Base-by-base conservation (phyloP, 495 filamentous ascomycete species). In the Jackrogersella minutella region DNA sequence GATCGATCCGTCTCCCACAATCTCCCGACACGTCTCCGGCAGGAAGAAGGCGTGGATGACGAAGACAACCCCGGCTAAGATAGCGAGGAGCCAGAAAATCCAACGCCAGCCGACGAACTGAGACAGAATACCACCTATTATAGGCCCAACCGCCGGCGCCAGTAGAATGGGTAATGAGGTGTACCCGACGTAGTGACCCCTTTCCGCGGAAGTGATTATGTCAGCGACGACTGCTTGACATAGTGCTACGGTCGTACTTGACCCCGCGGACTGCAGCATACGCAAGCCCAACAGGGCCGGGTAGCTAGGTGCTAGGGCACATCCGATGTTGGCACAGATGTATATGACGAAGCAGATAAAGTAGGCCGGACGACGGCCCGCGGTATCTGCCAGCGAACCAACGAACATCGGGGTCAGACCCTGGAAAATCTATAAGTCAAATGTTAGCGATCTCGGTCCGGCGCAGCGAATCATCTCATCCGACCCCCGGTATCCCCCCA, bases 1-100 rank as follows among this genome's bases (percentile, higher is more conserved):
- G 19, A 84, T 75, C 1, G 81, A 83, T 2, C 90, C 90, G 63
- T 91, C 84, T 2, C 86, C 88, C 1, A 93, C 89, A 22, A 93
- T 81, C 13, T 77, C 80, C 2, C 88, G 79, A 39, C 80, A 80
- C 0, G 87, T 90, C 67, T 88, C 87, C 0, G 86, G 86, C 47
- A 85, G 71, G 50, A 80, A 73, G 26, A 85, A 33, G 6, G 80
- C 55, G 58, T 81, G 80, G 0, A 81, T 14, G 11, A 75, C 46
- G 5, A 80, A 61, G 7, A 79, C 74, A 14, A 78, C 58, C 0
- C 78, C 83, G 1, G 76, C 73, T 1, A 82, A 46, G 28, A 87
- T 86, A 8, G 76, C 69, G 10, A 88, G 74, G 49, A 90, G 84
- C 84, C 84, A 88, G 73, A 88, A 90, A n/a, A 87, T 86, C 39